Conservation (phyloP, 2,329 filamentous ascomycete genomes). For the Talaromyces sp. region DNA sequence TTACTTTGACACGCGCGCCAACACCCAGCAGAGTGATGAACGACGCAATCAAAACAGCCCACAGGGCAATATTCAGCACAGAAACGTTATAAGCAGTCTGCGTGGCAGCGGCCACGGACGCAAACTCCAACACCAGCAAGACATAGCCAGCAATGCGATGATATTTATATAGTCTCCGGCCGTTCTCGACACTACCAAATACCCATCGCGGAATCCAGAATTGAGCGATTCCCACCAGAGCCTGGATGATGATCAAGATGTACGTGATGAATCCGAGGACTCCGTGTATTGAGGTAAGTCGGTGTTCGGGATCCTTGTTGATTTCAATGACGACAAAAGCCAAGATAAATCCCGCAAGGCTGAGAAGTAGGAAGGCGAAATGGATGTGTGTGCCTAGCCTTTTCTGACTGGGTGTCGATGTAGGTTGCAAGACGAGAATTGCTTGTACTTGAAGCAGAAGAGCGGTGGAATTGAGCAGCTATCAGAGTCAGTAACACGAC, state of each 20-base stretch:
- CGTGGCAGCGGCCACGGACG: slow-evolving; percentile 69
- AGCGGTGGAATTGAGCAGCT: slow-evolving; percentile 57
- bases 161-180: slow-evolving; percentile 84
- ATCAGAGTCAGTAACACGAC: not conserved
- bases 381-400: slow-evolving; percentile 58
- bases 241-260: slow-evolving; percentile 65
- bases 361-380: slow-evolving; percentile 59
- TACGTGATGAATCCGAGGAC: slow-evolving; percentile 76
- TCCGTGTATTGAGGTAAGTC: slow-evolving; percentile 72
- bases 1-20: slow-evolving; percentile 71
- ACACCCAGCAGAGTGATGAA: slow-evolving; percentile 66
- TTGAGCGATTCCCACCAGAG: slow-evolving; percentile 73
- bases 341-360: slow-evolving; percentile 37
- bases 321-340: slow-evolving; percentile 49
- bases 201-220: slow-evolving; percentile 64
- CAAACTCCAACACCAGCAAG: slow-evolving; percentile 64
- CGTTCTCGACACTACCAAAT: slow-evolving; percentile 73
- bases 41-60: slow-evolving; percentile 64
- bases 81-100: slow-evolving; percentile 68
- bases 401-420: slow-evolving; percentile 72
- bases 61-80: slow-evolving; percentile 66
- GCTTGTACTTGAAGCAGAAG: slow-evolving; percentile 72
- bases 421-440: slow-evolving; percentile 82
- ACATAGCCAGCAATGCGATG: slow-evolving; percentile 75
- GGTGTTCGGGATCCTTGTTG: slow-evolving; percentile 67